phyloP scores from a whole-genome alignment of 352 stramenopile species.

The Pythium grandisporangium region DNA sequence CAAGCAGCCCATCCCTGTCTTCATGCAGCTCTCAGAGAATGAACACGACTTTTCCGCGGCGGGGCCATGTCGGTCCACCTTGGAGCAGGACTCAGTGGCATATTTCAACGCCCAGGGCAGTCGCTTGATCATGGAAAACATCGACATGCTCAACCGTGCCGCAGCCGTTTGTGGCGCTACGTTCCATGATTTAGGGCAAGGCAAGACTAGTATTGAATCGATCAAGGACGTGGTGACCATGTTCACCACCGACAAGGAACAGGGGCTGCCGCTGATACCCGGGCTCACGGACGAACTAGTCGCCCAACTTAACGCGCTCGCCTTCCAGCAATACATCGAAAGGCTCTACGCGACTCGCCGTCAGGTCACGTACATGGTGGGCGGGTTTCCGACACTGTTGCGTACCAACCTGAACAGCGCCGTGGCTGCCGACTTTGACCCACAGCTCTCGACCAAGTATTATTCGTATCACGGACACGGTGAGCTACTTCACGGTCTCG shows the following conservation, averaged over 20 bases:
- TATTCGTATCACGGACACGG: slow-evolving; percentile 73
- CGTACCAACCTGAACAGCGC: slow-evolving; percentile 47
- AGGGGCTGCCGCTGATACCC: slow-evolving; percentile 31
- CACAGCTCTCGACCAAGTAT: slow-evolving; percentile 42
- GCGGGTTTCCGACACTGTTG: slow-evolving; percentile 58
- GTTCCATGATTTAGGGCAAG: slow-evolving; percentile 24
- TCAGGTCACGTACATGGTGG: slow-evolving; percentile 58
- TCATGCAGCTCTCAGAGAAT: slow-evolving; percentile 74
- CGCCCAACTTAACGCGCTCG: slow-evolving; percentile 37
- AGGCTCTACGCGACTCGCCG: slow-evolving; percentile 56
- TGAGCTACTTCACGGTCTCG: slow-evolving; percentile 69
- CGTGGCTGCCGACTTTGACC: slow-evolving; percentile 16
- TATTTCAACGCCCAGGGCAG: slow-evolving; percentile 30
- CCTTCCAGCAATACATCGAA: slow-evolving; percentile 69
- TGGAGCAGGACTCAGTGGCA: slow-evolving; percentile 35
- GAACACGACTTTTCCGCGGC: slow-evolving; percentile 75
- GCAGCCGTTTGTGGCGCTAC: slow-evolving; percentile 33
- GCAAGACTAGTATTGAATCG: slow-evolving; percentile 29
- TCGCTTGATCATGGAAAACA: slow-evolving; percentile 29
- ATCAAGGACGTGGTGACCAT: slow-evolving; percentile 75
- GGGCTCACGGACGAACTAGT: slow-evolving; percentile 37
- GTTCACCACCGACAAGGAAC: slow-evolving; percentile 61
- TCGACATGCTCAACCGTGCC: slow-evolving; percentile 22
- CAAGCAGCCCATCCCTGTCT: slow-evolving; percentile 61
- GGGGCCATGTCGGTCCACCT: slow-evolving; percentile 47